Conservation (phyloP, 768 basidiomycete genomes). For the Lentinula sp. region DNA sequence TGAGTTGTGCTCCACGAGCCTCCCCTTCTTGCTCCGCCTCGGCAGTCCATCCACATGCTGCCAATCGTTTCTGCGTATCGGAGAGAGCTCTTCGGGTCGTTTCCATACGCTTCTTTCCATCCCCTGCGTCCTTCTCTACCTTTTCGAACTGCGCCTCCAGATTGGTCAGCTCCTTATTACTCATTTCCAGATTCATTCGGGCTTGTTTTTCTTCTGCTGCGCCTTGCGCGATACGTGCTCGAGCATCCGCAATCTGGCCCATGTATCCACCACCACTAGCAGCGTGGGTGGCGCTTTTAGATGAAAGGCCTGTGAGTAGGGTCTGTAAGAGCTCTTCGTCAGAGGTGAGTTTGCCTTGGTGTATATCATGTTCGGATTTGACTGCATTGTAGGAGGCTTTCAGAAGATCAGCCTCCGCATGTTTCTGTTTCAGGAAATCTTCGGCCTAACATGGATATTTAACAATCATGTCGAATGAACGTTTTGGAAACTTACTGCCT, state of each 20-base stretch:
- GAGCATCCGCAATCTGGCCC: constrained; percentile 89
- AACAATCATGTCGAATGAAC: background rate
- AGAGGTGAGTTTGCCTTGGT: constrained; percentile 55
- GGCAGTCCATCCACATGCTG: constrained; percentile 66
- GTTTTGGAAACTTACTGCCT: constrained; percentile 42
- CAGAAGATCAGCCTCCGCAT: constrained; percentile 48
- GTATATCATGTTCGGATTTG: constrained; percentile 62
- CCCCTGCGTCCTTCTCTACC: constrained; percentile 78
- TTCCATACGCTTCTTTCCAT: constrained; percentile 65
- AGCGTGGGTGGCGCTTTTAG: constrained; percentile 42
- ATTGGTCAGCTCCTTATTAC: constrained; percentile 68
- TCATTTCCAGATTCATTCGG: constrained; percentile 68
- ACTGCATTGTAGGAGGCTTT: constrained; percentile 50
- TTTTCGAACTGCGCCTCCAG: constrained; percentile 79
- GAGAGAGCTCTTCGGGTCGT: constrained; percentile 53
- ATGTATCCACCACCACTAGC: constrained; percentile 88
- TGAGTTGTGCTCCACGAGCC: constrained; percentile 42
- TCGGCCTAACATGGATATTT: background rate
- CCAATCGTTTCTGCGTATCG: constrained; percentile 43
- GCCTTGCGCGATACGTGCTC: constrained; percentile 66
- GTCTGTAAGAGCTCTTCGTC: constrained; percentile 94
- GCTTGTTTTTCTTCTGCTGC: constrained; percentile 82
- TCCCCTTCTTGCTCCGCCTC: constrained; percentile 64
- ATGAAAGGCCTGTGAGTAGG: constrained; percentile 83
- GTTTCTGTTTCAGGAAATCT: constrained; percentile 46